Evolutionary conservation across 2,329 filamentous ascomycete genomes (phyloP), one percentile per base, ranked within the genome.

Genomic region (Pseudocercospora cruenta): DNA sequence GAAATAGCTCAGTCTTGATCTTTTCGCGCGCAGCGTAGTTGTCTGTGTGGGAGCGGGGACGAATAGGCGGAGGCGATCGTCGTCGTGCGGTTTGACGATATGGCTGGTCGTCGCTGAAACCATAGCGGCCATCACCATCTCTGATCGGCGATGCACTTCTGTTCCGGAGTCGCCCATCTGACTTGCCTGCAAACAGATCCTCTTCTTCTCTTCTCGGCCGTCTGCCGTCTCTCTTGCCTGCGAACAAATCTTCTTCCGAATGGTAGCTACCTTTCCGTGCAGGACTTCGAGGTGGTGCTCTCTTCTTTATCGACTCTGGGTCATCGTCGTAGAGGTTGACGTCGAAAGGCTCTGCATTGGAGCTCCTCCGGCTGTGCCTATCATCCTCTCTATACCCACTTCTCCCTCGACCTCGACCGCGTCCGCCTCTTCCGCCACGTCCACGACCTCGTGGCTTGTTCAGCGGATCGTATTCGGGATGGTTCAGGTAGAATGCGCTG

Each of bases 401-500:
- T 90, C 92, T 75, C 83, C 85, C 64, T 84, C 83, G 70, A 81
- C 77, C 76, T 21, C 58, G 26, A 22, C 59, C 63, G 28, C 62
- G 47, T 3, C 66, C 63, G 14, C 67, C 22, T 26, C 80, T 39
- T 47, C 64, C 47, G 14, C 66, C 61, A 36, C 62, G 43, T 39
- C 67, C 64, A 43, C 66, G 64, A 47, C 81, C 64, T 66, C 89
- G 85, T 68, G 88, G 82, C 60, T 87, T 86, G 80, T 92, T 93
- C 71, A 90, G 89, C 2, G 91, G 93, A 74, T 97, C 94, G 76
- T 93, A 88, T 72, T 97, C 92, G 0, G 94, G 94, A 73, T 98
- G 92, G 74, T 95, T 86, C 39, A 97, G 87, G 77, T 99, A 99
- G 81, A 96, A 98, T 12, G 92, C 87, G 79, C 94, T 98, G 67